phyloP scores from a whole-genome alignment of 2,329 filamentous ascomycete genomes.

The Diaporthe vexans region DNA sequence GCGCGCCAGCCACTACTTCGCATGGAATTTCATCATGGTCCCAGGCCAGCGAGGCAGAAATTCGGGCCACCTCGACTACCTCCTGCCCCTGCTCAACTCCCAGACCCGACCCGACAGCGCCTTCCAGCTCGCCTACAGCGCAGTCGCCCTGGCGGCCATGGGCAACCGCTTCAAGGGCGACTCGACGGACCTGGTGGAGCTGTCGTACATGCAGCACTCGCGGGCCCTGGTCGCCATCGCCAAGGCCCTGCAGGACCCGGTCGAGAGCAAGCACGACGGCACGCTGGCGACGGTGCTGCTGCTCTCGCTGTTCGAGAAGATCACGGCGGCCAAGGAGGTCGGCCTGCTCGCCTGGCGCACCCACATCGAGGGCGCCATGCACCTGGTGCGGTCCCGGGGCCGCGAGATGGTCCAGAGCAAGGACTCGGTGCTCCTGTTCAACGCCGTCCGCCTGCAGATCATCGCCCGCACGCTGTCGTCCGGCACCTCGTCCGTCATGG shows the following conservation, averaged over 20 bases:
- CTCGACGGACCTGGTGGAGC: conserved; percentile 51
- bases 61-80: conserved; percentile 69
- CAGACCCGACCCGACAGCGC: conserved; percentile 58
- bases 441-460: conserved; percentile 72
- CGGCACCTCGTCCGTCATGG: conserved; percentile 66
- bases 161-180: conserved; percentile 62
- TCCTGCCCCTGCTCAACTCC: conserved; percentile 67
- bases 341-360: conserved; percentile 72
- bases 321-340: conserved; percentile 67
- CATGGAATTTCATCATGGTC: conserved; percentile 71
- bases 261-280: conserved; percentile 63
- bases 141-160: conserved; percentile 70
- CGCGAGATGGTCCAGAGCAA: conserved; percentile 67
- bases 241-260: conserved; percentile 65
- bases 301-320: conserved; percentile 70
- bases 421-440: conserved; percentile 68
- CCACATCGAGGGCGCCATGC: conserved; percentile 73
- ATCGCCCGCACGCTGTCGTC: conserved; percentile 70
- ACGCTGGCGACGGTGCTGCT: conserved; percentile 72
- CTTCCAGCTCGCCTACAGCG: conserved; percentile 69
- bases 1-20: conserved; percentile 71
- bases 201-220: conserved; percentile 65
- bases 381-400: conserved; percentile 70
- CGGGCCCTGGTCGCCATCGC: conserved; percentile 67
- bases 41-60: conserved; percentile 62